These are phyloP conservation scores for Daedaleopsis nitida DNA, from an alignment of 768 basidiomycete species.

Conservation along the genomic window DNA sequence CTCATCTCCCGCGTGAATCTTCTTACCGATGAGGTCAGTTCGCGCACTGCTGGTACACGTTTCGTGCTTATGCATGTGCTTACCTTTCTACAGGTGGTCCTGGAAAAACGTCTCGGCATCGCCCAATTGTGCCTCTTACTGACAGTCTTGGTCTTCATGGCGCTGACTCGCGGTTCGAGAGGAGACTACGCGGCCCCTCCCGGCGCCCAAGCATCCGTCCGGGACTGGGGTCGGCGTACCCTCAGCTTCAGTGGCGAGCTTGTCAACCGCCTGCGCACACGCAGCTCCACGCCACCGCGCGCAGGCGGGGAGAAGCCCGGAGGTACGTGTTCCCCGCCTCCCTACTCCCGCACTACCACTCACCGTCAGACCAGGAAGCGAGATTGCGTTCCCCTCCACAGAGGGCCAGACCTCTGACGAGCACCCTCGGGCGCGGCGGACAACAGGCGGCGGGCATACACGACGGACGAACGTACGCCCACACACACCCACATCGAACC, in stretches of 20 bases:
- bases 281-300: slow-evolving; percentile 29
- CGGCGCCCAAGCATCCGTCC: slow-evolving; percentile 32
- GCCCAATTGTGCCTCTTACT: slow-evolving; percentile 85
- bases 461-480: slow-evolving; percentile 12
- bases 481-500: slow-evolving; percentile 25
- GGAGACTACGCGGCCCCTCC: slow-evolving; percentile 28
- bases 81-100: slow-evolving; percentile 55
- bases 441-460: slow-evolving; percentile 7
- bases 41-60: not conserved
- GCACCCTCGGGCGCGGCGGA: slow-evolving; percentile 1
- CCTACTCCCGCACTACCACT: too few species aligned
- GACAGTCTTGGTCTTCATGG: slow-evolving; percentile 83
- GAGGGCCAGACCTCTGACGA: slow-evolving; percentile 16
- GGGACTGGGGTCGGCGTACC: slow-evolving; percentile 59
- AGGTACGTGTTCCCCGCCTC: not conserved
- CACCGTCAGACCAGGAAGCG: slow-evolving; percentile 9
- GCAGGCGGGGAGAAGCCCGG: slow-evolving; percentile 4
- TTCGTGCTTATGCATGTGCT: not conserved
- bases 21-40: slow-evolving; percentile 76
- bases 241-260: slow-evolving; percentile 58
- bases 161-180: slow-evolving; percentile 77
- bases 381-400: slow-evolving; percentile 21
- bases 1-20: slow-evolving; percentile 71
- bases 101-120: slow-evolving; percentile 89
- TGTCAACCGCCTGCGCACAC: slow-evolving; percentile 42